Evolutionary conservation across 768 basidiomycete genomes (phyloP).

Genomic region (Kwoniella dejecticola): DNA sequence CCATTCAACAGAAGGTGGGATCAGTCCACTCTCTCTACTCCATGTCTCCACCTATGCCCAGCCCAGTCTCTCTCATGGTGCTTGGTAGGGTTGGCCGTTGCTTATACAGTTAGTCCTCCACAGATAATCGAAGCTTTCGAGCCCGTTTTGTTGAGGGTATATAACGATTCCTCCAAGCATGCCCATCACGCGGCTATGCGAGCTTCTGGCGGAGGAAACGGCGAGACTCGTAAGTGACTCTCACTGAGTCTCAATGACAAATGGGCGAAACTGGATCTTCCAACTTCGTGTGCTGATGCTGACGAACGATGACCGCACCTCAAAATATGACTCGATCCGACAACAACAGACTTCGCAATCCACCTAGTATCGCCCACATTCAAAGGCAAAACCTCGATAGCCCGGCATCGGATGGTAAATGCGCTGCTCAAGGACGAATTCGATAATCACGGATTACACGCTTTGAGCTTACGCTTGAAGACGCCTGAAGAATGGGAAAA

Average conservation of each 20-base stretch:
- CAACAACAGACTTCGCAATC: conserved; percentile 55
- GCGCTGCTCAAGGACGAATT: conserved; percentile 57
- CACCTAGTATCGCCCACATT: conserved; percentile 48
- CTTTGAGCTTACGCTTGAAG: conserved; percentile 56
- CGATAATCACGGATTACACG: conserved; percentile 57
- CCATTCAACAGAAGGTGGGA: conserved; percentile 54
- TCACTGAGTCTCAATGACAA: no score
- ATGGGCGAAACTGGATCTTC: no score
- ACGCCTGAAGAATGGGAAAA: conserved; percentile 55
- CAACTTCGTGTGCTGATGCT: no score
- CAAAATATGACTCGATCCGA: no score
- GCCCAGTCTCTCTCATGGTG: no score
- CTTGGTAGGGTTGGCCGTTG: no score
- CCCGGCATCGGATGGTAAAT: conserved; percentile 58
- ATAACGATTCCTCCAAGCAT: conserved; percentile 57
- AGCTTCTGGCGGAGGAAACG: conserved; percentile 55
- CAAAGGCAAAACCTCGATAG: conserved; percentile 52
- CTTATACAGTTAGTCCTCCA: background rate
- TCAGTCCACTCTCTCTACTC: background rate
- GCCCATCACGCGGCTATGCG: conserved; percentile 58
- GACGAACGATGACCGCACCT: no score
- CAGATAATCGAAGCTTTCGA: conserved; percentile 55
- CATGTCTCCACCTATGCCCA: background rate
- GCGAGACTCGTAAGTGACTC: conserved; percentile 57
- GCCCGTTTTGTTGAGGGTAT: conserved; percentile 53